Conservation (phyloP, 768 basidiomycete species). For the Amanita jacksonii region DNA sequence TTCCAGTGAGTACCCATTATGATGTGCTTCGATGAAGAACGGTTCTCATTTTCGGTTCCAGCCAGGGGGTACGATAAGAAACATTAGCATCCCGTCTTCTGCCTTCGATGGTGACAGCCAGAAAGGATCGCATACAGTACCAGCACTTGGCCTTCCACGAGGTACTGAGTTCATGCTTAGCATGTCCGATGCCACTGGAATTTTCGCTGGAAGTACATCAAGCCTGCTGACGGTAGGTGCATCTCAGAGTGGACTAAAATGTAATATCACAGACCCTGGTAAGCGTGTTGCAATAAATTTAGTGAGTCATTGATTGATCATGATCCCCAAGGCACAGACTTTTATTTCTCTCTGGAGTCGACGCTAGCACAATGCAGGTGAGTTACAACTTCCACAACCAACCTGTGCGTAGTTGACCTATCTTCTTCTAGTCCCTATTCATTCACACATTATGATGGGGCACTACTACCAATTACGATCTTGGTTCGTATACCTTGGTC, state of each 20-base stretch:
- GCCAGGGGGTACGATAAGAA: conserved; percentile 17
- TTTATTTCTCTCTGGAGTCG: conserved; percentile 18
- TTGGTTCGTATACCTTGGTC: conserved; percentile 12
- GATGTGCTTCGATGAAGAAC: neutral
- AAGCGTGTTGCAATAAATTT: neutral
- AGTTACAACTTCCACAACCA: no score
- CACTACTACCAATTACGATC: conserved; percentile 18
- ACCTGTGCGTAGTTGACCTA: neutral
- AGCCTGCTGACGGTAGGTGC: conserved; percentile 15
- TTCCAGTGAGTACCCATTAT: conserved; percentile 13
- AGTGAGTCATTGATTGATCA: neutral
- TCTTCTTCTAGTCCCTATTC: conserved; percentile 14
- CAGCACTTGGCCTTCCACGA: conserved; percentile 7
- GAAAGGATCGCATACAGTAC: conserved; percentile 14
- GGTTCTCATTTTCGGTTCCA: conserved; percentile 17
- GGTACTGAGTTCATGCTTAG: conserved; percentile 14
- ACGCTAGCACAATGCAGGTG: conserved; percentile 21
- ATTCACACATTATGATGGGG: conserved; percentile 16
- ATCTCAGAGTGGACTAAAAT: conserved; percentile 10
- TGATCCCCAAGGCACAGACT: conserved; percentile 14
- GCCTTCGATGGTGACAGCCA: conserved; percentile 11
- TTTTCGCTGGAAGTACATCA: conserved; percentile 18
- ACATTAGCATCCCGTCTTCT: conserved; percentile 17
- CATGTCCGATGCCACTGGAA: conserved; percentile 21
- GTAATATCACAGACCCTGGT: conserved; percentile 19